Evolutionary conservation across 1,139 yeast species (phyloP), one percentile per base, ranked within the genome.

Genomic region (Magnusiomyces tetraspermus): DNA sequence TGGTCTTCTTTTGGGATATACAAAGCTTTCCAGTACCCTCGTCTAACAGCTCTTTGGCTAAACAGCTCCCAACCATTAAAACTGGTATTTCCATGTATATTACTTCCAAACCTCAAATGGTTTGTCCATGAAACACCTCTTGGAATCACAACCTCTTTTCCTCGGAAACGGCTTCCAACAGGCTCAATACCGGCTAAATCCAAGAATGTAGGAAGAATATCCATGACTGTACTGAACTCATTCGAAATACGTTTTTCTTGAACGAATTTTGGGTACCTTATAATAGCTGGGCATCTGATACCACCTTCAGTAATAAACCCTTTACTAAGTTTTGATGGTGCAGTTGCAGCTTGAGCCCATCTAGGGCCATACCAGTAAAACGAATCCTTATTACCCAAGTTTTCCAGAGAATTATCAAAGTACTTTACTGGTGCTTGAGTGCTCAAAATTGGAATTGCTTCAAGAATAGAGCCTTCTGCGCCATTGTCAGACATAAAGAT

Each of bases 291-390:
- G 60, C 79, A 76, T 36, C 77, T 71, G 40, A 78, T 77, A 10
- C 81, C 83, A 40, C 83, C 83, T 62, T 78, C 82, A 6, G 71
- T 62, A 0, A 79, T 70, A 75, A 78, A 77, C 67, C 68, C 69
- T 59, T 78, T 78, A 62, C 71, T 76, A 75, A 76, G 75, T 52
- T 72, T 68, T 42, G 74, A 68, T 3, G 82, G 82, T 1, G 82
- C 79, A 19, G 82, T 78, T 4, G 82, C 80, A n/a, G 82, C 83
- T 58, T 78, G 82, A 0, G 83, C 83, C 83, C 83, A 78, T 60
- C 78, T 76, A 54, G 79, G 80, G 1, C 78, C 76, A 57, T 78
- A 79, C 71, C 74, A 75, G 8, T 71, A 74, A 60, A 76, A 78
- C 1, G 80, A 76, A 57, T 78, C 67, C 47, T 59, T 58, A 38